Conservation (phyloP, 148 eudicot species). For the Silene conica region DNA sequence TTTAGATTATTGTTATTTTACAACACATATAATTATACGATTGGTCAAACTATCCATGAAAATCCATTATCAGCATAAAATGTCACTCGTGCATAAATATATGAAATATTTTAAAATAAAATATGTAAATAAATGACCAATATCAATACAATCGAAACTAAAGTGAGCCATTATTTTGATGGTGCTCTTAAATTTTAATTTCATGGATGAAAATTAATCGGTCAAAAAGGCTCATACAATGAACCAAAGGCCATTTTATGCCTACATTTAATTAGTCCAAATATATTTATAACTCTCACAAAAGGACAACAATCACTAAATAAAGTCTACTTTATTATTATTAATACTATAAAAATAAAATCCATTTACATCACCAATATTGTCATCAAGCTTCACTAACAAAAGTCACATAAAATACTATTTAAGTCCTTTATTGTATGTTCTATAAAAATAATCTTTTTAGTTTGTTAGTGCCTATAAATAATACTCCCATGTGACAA, state of each 20-base stretch:
- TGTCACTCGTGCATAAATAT: no score
- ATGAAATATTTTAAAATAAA: no score
- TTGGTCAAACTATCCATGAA: no score
- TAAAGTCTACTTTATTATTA: slow-evolving; percentile 1
- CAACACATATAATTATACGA: no score
- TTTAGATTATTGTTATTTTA: no score
- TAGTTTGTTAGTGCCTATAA: slow-evolving; percentile 2
- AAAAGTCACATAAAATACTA: not conserved
- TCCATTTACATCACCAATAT: not conserved
- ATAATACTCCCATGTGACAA: slow-evolving; percentile 3
- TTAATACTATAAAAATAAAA: not conserved
- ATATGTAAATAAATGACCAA: no score
- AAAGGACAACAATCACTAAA: not conserved
- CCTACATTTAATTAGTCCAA: not conserved
- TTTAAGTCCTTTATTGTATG: not conserved
- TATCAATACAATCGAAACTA: not conserved
- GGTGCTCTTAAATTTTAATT: not conserved
- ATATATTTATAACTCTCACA: not conserved
- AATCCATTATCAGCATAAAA: no score
- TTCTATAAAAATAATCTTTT: not conserved
- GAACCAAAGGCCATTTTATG: not conserved
- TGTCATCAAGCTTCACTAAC: not conserved
- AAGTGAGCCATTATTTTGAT: not conserved
- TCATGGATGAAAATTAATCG: not conserved
- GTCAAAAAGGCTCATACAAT: not conserved